These are phyloP conservation scores for Phalaenopsis aphrodite DNA, from an alignment of 106 monocot species.

Conservation along the genomic window DNA sequence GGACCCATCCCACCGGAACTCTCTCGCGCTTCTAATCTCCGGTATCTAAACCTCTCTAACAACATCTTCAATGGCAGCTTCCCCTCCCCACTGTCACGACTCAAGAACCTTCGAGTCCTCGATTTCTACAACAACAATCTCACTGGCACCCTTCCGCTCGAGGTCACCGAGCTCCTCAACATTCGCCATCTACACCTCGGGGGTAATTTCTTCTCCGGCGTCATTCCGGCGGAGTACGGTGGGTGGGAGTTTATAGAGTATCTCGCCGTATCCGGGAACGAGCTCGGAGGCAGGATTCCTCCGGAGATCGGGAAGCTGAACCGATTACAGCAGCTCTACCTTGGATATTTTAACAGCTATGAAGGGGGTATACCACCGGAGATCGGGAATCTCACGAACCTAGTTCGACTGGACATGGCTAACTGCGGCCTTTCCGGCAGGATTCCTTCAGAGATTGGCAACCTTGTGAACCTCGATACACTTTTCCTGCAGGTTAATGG, in stretches of 20 bases:
- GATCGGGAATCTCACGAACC: constrained; percentile 17
- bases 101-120: constrained; percentile 31
- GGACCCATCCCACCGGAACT: constrained; percentile 39
- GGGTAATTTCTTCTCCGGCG: constrained; percentile 38
- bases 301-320: constrained; percentile 17
- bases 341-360: constrained; percentile 36
- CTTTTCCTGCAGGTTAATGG: constrained; percentile 42
- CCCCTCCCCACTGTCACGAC: constrained; percentile 20
- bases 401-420: constrained; percentile 28
- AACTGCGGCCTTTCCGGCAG: constrained; percentile 30
- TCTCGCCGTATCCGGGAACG: constrained; percentile 34
- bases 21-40: constrained; percentile 29
- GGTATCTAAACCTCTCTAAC: constrained; percentile 61
- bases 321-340: constrained; percentile 13
- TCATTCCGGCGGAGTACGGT: constrained; percentile 17
- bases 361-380: constrained; percentile 25
- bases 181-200: constrained; percentile 63
- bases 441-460: constrained; percentile 34
- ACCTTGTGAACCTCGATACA: constrained; percentile 21
- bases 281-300: constrained; percentile 28
- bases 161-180: constrained; percentile 23
- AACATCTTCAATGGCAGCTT: constrained; percentile 44
- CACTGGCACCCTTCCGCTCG: constrained; percentile 36
- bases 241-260: constrained; percentile 11
- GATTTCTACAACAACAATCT: constrained; percentile 77